Base-by-base conservation (phyloP, 306 rosid genomes). In the Echinosophora koreensis region DNA sequence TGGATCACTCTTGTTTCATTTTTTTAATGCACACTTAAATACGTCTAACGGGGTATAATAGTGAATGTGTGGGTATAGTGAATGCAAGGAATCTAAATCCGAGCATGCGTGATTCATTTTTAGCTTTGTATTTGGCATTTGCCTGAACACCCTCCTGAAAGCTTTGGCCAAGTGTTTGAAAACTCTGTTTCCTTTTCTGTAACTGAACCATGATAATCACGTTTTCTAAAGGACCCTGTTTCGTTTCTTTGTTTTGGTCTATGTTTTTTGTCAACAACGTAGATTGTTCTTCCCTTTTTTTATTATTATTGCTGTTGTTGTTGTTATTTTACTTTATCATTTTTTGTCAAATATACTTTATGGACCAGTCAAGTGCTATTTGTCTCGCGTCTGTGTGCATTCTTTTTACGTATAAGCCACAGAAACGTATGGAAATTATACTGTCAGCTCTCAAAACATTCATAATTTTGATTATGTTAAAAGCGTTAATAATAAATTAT, bases 91-190 rank as follows among this genome's bases (percentile, higher is more conserved):
- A 22, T 22, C 22, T 22, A 22, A 22, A 22, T 22, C 22, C 10
- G 54, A 58, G 17, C 76, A 22, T 37, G 63, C 50, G 34, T 52
- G 64, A 16, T 15, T 49, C 32, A 34, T 30, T 70, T 55, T 55
- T 18, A 47, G 66, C 66, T 28, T 38, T 51, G 60, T 56, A 28
- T 39, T 54, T 62, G 30, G 39, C 6, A 5, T 39, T 54, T 62
- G 30, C 50, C 6, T 3, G 34, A 55, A 30, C 13, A 64, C 16
- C 35, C 62, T 51, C 17, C 4, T 30, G 54, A 64, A 72, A 35
- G 58, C 46, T 22, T 61, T 39, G 12, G 60, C 39, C 2, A 9
- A 32, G 41, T n/a, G 71, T 34, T 50, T 6, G 57, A 17, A 18
- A 37, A 6, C 5, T 46, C 16, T 37, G 11, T 50, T 61, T 34